Evolutionary conservation across 73 alveolate genomes (phyloP).

Genomic region (Symbiodinium pilosum): DNA sequence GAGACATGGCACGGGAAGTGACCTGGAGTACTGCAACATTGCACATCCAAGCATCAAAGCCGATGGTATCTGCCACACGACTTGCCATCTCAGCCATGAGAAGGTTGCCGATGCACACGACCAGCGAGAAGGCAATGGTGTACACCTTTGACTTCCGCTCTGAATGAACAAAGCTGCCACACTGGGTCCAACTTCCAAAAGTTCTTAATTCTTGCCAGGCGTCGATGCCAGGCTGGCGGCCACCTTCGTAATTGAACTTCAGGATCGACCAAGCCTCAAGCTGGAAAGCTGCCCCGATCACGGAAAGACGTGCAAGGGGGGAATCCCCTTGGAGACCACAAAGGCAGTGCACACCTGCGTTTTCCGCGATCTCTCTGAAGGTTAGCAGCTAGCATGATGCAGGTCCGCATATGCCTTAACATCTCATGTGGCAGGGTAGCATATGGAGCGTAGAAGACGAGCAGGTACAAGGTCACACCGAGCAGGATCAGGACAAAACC

Average conservation of each 20-base stretch:
- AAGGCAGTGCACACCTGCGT: too few relatives aligned
- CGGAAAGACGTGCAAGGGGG: too few relatives aligned
- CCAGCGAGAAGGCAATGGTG: conserved; percentile 50
- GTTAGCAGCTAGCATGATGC: not conserved
- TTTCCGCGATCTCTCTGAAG: too few relatives aligned
- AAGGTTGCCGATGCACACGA: conserved; percentile 66
- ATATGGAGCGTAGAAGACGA: conserved; percentile 62
- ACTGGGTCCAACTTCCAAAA: too few relatives aligned
- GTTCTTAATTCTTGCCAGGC: not conserved
- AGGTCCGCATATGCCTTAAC: not conserved
- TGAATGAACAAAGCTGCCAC: too few relatives aligned
- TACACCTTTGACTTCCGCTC: not conserved
- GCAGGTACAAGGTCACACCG: conserved; percentile 35
- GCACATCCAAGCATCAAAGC: conserved; percentile 34
- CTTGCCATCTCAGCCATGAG: conserved; percentile 71
- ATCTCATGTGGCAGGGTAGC: not conserved
- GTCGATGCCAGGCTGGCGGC: conserved; percentile 72
- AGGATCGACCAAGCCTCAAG: conserved; percentile 86
- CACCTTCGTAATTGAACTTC: conserved; percentile 74
- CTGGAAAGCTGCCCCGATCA: too few relatives aligned
- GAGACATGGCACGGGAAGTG: too few relatives aligned
- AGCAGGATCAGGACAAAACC: conserved; percentile 14
- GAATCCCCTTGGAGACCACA: too few relatives aligned
- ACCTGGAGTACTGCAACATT: too few relatives aligned
- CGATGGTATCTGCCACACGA: conserved; percentile 62